phyloP scores from a whole-genome alignment of 163 green algal species.

The Prototheca cutis region DNA sequence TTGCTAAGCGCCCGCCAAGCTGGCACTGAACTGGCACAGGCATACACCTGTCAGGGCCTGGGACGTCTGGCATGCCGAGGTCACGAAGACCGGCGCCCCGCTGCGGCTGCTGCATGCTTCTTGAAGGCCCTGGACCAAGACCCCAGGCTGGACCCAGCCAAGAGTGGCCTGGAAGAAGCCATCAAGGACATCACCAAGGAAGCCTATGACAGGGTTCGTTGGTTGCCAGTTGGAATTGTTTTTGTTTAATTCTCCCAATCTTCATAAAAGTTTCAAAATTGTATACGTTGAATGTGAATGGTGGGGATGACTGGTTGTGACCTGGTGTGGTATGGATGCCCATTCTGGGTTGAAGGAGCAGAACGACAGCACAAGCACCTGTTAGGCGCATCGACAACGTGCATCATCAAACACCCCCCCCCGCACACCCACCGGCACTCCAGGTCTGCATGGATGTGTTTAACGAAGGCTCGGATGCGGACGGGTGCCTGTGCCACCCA shows the following conservation, averaged over 20 bases:
- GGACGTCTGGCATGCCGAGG: slow-evolving; percentile 13
- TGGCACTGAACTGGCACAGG: not conserved
- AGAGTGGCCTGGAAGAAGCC: slow-evolving; percentile 10
- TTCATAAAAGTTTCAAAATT: no score
- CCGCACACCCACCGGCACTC: no score
- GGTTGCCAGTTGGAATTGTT: no score
- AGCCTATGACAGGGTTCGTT: slow-evolving; percentile 17
- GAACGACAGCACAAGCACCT: no score
- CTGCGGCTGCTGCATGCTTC: slow-evolving; percentile 13
- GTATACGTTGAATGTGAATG: not conserved
- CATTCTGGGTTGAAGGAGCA: no score
- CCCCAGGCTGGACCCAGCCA: not conserved
- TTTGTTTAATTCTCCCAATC: no score
- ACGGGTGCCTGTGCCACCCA: not conserved
- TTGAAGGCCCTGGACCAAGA: slow-evolving; percentile 12
- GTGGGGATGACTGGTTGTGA: not conserved
- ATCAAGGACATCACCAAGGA: slow-evolving; percentile 14
- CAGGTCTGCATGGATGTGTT: not conserved
- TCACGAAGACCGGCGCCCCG: slow-evolving; percentile 23
- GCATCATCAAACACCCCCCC: no score
- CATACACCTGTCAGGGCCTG: not conserved
- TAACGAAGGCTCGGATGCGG: not conserved
- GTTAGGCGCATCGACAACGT: no score
- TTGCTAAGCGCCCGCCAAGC: slow-evolving; percentile 3
- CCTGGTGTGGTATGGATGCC: no score